Evolutionary conservation across 257 asterid genomes (phyloP).

Genomic region (Orobanche coerulescens): DNA sequence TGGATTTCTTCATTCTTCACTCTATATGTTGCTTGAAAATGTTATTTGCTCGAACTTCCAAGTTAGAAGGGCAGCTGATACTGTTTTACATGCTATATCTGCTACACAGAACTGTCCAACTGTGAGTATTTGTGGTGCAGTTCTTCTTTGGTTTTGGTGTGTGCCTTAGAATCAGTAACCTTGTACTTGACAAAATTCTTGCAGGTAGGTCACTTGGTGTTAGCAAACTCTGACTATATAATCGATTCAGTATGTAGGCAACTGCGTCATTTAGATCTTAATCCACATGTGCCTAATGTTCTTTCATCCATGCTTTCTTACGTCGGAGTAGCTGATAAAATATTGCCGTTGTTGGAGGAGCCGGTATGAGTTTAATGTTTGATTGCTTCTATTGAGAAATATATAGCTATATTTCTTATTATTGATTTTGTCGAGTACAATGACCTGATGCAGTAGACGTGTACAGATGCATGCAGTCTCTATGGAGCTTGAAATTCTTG

Average conservation of each 20-base stretch:
- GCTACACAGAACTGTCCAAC: slow-evolving; percentile 59
- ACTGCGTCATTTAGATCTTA: slow-evolving; percentile 84
- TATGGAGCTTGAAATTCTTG: slow-evolving; percentile 88
- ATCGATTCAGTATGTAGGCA: slow-evolving; percentile 88
- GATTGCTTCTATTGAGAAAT: slow-evolving; percentile 15
- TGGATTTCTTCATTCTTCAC: slow-evolving; percentile 93
- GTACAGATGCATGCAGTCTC: slow-evolving; percentile 86
- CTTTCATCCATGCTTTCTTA: slow-evolving; percentile 91
- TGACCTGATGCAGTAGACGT: slow-evolving; percentile 22
- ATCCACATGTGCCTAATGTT: slow-evolving; percentile 85
- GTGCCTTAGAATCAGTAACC: slow-evolving; percentile 16
- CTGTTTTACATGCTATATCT: slow-evolving; percentile 60
- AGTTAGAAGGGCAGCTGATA: slow-evolving; percentile 71
- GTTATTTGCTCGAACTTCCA: slow-evolving; percentile 78
- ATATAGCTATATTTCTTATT: neutral
- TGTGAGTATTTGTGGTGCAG: slow-evolving; percentile 46
- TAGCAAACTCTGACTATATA: slow-evolving; percentile 82
- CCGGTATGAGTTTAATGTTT: slow-evolving; percentile 51
- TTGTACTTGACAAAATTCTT: slow-evolving; percentile 25
- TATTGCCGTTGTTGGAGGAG: slow-evolving; percentile 92
- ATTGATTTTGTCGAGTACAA: slow-evolving; percentile 1
- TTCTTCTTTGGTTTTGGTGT: slow-evolving; percentile 22
- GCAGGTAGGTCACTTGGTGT: slow-evolving; percentile 93
- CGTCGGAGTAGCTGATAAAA: slow-evolving; percentile 74
- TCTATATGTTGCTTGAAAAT: slow-evolving; percentile 83